Conservation (phyloP, 2,329 filamentous ascomycete genomes). For the Venturia oleaginea region DNA sequence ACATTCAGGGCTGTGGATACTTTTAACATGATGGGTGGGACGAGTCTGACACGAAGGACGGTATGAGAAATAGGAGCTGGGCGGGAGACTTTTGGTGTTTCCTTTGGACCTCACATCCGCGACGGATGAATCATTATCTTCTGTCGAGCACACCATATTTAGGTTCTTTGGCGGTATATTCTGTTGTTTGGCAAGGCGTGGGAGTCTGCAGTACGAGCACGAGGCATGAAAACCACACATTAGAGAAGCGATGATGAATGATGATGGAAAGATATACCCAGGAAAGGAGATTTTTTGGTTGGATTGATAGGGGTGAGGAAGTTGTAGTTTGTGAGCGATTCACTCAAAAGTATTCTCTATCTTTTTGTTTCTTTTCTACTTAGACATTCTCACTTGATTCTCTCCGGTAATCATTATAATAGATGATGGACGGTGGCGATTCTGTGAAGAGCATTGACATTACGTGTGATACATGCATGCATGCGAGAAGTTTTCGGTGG, state of each 20-base stretch:
- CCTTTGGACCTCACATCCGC: not conserved
- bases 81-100: not conserved
- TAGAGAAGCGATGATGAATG: not conserved
- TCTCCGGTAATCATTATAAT: no score
- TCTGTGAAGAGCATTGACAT: no score
- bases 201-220: not conserved
- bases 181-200: not conserved
- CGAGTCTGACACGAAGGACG: not conserved
- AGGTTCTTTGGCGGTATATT: not conserved
- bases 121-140: not conserved
- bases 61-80: not conserved
- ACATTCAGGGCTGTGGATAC: not conserved
- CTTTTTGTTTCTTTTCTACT: no score
- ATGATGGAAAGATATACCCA: slow-evolving; percentile 4
- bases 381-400: no score
- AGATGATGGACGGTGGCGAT: no score
- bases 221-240: not conserved
- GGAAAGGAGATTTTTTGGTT: not conserved
- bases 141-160: not conserved
- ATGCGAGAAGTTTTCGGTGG: no score
- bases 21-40: not conserved
- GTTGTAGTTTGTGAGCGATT: not conserved
- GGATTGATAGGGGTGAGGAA: not conserved
- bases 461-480: no score
- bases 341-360: not conserved